A percentile compares a stretch with the other conserved stretches of the same genome.
These are phyloP conservation scores for Panicum hallii DNA, from an alignment of 202 grass and related monocot genomes.

Conservation along the genomic window DNA sequence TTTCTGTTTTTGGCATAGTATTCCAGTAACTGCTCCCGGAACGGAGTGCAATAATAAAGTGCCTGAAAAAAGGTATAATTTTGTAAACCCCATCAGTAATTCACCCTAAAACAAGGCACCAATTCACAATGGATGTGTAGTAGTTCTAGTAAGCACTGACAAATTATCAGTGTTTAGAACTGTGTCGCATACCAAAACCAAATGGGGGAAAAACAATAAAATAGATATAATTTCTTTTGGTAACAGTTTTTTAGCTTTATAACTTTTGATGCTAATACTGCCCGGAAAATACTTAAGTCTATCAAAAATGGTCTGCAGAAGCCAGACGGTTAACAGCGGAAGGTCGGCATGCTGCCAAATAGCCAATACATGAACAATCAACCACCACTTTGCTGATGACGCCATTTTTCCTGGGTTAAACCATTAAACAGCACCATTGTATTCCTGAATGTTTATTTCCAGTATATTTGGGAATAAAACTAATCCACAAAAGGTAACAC, in stretches of 20 bases:
- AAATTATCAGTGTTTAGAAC: background rate
- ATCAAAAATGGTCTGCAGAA: background rate
- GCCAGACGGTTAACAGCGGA: background rate
- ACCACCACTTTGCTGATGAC: background rate
- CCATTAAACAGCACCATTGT: background rate
- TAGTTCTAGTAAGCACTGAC: background rate
- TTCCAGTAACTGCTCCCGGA: slow-evolving; percentile 39
- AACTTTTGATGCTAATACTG: background rate
- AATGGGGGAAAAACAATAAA: background rate
- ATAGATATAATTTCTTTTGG: background rate
- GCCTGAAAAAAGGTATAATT: slow-evolving; percentile 32
- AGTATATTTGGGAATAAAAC: slow-evolving; percentile 3
- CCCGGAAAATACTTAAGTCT: background rate
- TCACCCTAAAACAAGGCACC: background rate
- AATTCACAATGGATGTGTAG: background rate
- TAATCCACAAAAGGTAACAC: background rate
- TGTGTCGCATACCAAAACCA: background rate
- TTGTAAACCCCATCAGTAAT: background rate
- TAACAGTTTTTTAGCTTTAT: background rate
- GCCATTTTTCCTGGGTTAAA: background rate
- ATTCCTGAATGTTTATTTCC: slow-evolving; percentile 2
- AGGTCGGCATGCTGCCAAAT: background rate
- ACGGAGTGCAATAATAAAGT: slow-evolving; percentile 40
- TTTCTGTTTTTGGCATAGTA: slow-evolving; percentile 38
- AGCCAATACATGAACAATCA: slow-evolving; percentile 21